Percentiles rank a stretch among this genome's conserved stretches.
Evolutionary conservation across 495 filamentous ascomycete species (phyloP).

Genomic region (Daldinia grandis): DNA sequence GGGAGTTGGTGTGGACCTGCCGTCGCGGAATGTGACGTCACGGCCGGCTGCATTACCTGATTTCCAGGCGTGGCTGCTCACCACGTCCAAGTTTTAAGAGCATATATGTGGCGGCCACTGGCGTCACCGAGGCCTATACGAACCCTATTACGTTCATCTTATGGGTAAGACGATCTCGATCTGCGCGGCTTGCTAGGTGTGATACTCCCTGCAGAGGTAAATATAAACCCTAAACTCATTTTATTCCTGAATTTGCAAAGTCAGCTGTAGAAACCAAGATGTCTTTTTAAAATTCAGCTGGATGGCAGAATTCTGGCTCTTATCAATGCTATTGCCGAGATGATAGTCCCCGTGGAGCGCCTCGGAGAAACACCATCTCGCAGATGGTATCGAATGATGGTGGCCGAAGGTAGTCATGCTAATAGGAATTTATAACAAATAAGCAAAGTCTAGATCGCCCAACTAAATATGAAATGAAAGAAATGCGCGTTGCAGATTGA

Average conservation of each 20-base stretch:
- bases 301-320: not conserved
- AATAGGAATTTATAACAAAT: not conserved
- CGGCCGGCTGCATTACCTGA: conserved; percentile 35
- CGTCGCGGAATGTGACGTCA: conserved; percentile 44
- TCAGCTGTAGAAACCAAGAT: not conserved
- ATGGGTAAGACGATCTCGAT: conserved; percentile 31
- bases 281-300: not conserved
- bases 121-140: conserved; percentile 36
- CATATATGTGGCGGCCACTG: conserved; percentile 33
- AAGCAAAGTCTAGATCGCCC: not conserved
- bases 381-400: conserved; percentile 13
- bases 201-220: not conserved
- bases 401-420: not conserved
- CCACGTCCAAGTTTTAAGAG: conserved; percentile 23
- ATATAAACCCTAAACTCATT: not conserved
- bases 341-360: conserved; percentile 18
- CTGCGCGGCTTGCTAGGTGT: conserved; percentile 9
- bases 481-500: not conserved
- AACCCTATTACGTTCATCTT: conserved; percentile 23
- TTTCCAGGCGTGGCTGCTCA: conserved; percentile 28
- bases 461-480: not conserved
- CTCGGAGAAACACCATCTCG: conserved; percentile 26
- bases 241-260: not conserved
- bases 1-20: conserved; percentile 10
- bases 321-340: conserved; percentile 4